Evolutionary conservation across 2,329 filamentous ascomycete species (phyloP), one percentile per base, ranked within the genome.

Genomic region (Aspergillus pseudoviridinutans): DNA sequence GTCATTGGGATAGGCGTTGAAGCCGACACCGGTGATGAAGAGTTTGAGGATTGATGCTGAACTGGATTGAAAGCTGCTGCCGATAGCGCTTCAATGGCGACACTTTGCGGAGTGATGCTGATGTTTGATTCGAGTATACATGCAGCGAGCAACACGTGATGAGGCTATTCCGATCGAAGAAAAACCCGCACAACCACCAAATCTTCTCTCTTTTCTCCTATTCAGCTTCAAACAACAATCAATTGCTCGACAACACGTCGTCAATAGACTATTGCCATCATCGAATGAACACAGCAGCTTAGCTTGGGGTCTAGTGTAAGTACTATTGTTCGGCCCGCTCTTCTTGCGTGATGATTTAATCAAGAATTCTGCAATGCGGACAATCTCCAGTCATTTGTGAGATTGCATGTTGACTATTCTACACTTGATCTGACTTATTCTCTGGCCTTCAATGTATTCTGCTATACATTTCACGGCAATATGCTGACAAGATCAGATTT

Each of bases 321-420:
- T 41, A 14, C 9, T 32, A 32, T 61, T 59, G 68, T 67, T 9
- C 44, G 22, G 14, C 27, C 24, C 49, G 12, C 14, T 55, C 28
- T 17, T 42, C 52, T 49, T 53, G 50, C 51, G 68, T 69, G 75
- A 77, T 77, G 73, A 77, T 65, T 67, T 60, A 62, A 64, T 66
- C 64, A 74, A 74, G 75, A 77, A 72, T 77, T 77, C 75, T 77
- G 75, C 75, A 77, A 77, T 76, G 61, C 75, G 55, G 74, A 77
- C 74, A 76, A 66, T 72, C 74, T 74, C 74, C 74, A 59, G 60
- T 57, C 58, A 55, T 58, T 55, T 67, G 74, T 71, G 75, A 74
- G 74, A 73, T 73, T 76, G 74, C 55, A 59, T 77, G 75, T 76
- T 71, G 75, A 77, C 73, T 65, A 60, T 71, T 74, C 74, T 77